Evolutionary conservation across 371 early-diverging fungal genomes (phyloP), one percentile per base, ranked within the genome.

Genomic region (Syncephalastrum contaminatum): DNA sequence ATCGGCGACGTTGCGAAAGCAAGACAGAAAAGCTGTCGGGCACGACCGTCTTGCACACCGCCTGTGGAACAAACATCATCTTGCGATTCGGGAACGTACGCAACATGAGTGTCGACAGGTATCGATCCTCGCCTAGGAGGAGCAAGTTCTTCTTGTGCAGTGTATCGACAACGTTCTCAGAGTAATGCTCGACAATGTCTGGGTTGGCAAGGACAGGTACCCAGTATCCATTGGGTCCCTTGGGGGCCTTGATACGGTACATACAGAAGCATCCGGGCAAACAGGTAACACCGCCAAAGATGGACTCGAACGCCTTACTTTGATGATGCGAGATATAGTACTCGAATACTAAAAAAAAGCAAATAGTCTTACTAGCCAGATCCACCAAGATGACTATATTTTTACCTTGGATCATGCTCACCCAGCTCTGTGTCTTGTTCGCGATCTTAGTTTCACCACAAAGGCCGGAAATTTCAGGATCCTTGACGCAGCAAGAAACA

Each of bases 71-170:
- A 84, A 99, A 99, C 66, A 99, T 80, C 88, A 95, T 91, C 73
- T 96, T 96, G 66, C 94, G 92, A 60, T 89, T 93, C 43, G 99
- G 99, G 76, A 99, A 99, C 14, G 93, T 95, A 21, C 89, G 82
- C 54, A 99, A 81, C 92, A 99, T 97, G n/a, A 99, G 82, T 0
- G 99, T 99, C 10, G 98, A 91, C 48, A 99, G 82, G 82, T 94
- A 99, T 13, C 98, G 91, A 74, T 97, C 99, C 79, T 99, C 99
- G 42, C 99, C 99, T 4, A 99, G 85, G 36, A 98, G 73, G 22
- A 98, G 75, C 58, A 99, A 75, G 70, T 99, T 99, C 83, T 99
- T 99, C 67, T 96, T 90, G 81, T 99, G 99, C 39, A 99, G 81
- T 4, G 99, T 99, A 58, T 96, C 95, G 14, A 98, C 95, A 6